Percentiles rank a stretch among this genome's conserved stretches.
phyloP scores from a whole-genome alignment of 345 rosid species.

The Brassica nigra region DNA sequence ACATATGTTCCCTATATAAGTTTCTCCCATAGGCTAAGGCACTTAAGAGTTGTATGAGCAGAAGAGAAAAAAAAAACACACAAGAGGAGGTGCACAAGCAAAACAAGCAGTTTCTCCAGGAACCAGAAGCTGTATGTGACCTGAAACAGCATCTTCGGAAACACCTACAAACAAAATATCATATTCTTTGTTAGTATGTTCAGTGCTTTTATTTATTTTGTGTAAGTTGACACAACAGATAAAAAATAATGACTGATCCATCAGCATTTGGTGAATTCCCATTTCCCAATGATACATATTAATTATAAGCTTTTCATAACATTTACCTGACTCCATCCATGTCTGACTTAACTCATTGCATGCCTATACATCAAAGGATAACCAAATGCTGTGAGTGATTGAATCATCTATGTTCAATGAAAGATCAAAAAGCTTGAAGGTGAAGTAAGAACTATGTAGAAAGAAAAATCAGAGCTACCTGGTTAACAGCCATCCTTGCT shows the following conservation, averaged over 20 bases:
- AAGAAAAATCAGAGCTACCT: constrained; percentile 52
- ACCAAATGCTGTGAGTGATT: not conserved
- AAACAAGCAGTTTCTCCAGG: constrained; percentile 98
- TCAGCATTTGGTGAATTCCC: not conserved
- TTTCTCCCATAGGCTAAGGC: not conserved
- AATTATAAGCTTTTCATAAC: constrained; percentile 7
- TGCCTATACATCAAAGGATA: constrained; percentile 57
- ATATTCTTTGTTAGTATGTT: constrained; percentile 7
- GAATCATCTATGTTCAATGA: not conserved
- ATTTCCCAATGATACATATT: not conserved
- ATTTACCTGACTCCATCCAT: constrained; percentile 97
- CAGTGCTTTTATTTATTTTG: not conserved
- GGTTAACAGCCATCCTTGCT: constrained; percentile 98
- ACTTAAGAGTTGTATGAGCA: not conserved
- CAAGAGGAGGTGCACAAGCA: constrained; percentile 98
- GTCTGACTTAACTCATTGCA: constrained; percentile 90
- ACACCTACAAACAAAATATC: constrained; percentile 60
- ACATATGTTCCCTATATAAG: constrained; percentile 13
- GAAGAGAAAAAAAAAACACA: constrained; percentile 35
- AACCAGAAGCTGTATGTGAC: constrained; percentile 91
- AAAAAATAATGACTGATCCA: not conserved
- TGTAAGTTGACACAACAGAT: not conserved
- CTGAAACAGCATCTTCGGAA: constrained; percentile 98
- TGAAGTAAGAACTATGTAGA: constrained; percentile 3
- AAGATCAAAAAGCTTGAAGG: not conserved